These are phyloP conservation scores for Suillus ampliporus DNA, from an alignment of 768 basidiomycete species.

Conservation along the genomic window DNA sequence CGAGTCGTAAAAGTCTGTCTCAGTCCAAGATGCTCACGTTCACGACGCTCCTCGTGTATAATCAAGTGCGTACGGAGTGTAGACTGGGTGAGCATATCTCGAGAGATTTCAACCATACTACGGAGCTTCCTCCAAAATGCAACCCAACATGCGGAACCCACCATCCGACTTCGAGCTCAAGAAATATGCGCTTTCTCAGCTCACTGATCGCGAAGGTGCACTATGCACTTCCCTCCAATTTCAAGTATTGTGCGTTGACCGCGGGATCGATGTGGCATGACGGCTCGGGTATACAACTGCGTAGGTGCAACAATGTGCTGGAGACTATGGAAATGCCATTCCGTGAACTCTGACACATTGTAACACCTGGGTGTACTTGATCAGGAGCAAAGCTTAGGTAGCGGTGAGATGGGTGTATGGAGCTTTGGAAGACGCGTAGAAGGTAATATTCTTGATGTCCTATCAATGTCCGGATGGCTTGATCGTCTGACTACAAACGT, in stretches of 20 bases:
- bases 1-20: not conserved
- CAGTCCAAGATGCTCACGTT: not conserved
- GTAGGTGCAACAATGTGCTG: not conserved
- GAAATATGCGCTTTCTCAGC: not conserved
- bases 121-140: not conserved
- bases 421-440: not conserved
- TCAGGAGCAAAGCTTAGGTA: not conserved
- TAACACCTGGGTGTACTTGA: not conserved
- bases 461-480: not conserved
- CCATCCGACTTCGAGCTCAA: not conserved
- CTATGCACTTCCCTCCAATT: not conserved
- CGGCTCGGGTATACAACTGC: not conserved
- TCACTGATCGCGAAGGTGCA: not conserved
- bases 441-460: not conserved
- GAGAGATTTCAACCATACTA: not conserved
- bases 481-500: not conserved
- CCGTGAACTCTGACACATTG: not conserved
- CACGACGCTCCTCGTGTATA: not conserved
- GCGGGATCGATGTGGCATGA: not conserved
- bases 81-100: not conserved
- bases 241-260: not conserved
- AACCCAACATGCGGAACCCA: not conserved
- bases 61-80: not conserved
- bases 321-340: not conserved
- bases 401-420: not conserved